These are phyloP conservation scores for Scolecobasidium constrictum DNA, from an alignment of 2,329 filamentous ascomycete species.

Conservation along the genomic window DNA sequence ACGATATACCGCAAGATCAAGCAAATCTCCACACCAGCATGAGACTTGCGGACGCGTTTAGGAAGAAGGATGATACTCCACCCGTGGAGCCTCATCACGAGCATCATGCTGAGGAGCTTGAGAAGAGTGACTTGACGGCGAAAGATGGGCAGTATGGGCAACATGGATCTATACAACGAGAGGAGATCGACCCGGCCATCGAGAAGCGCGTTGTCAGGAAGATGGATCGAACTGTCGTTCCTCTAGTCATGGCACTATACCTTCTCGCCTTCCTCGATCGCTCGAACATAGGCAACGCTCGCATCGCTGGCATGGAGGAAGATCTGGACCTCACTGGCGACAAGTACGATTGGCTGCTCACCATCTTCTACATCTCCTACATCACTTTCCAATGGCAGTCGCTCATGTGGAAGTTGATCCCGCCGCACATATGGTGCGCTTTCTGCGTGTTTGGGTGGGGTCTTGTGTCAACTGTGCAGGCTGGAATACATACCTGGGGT, in stretches of 20 bases:
- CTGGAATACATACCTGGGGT: conserved; percentile 33
- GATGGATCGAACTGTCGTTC: conserved; percentile 66
- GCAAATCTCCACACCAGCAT: too few relatives aligned
- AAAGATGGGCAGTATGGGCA: too few relatives aligned
- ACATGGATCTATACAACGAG: too few relatives aligned
- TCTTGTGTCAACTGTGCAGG: conserved; percentile 61
- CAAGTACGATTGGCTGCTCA: conserved; percentile 52
- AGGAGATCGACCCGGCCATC: conserved; percentile 7
- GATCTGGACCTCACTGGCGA: conserved; percentile 42
- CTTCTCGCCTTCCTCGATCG: conserved; percentile 78
- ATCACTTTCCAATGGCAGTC: conserved; percentile 58
- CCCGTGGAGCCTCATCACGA: too few relatives aligned
- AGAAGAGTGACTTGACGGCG: too few relatives aligned
- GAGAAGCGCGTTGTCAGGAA: conserved; percentile 50
- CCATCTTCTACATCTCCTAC: conserved; percentile 54
- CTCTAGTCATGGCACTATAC: conserved; percentile 31
- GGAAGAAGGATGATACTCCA: too few relatives aligned
- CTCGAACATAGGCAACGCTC: conserved; percentile 59
- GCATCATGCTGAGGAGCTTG: too few relatives aligned
- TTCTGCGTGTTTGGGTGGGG: conserved; percentile 42
- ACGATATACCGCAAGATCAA: too few relatives aligned
- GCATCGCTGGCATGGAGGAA: conserved; percentile 44
- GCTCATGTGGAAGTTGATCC: conserved; percentile 32
- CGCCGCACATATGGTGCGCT: conserved; percentile 25
- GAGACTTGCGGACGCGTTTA: too few relatives aligned